Evolutionary conservation across 495 filamentous ascomycete genomes (phyloP), one percentile per base, ranked within the genome.

Genomic region (Hypoxylon trugodes): DNA sequence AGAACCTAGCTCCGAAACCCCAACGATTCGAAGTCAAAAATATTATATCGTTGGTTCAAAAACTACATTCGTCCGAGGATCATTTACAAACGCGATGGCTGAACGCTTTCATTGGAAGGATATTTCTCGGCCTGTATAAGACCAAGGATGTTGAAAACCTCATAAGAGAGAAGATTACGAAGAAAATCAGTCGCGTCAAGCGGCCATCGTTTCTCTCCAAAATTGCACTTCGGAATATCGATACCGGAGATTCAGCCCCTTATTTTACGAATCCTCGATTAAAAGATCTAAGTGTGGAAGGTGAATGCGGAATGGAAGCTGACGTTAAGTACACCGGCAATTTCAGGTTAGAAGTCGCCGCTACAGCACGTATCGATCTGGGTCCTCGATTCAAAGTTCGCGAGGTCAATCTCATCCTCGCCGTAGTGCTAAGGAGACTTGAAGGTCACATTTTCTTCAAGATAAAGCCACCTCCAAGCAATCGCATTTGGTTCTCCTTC

Each of bases 401-500:
- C 61, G 93, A 96, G 70, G 93, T 98, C 35, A 90, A 92, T 58
- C 82, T 98, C 35, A 82, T 97, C 28, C 84, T 98, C 28, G 92
- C 94, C 4, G 89, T 92, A 2, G 88, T 96, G 3, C 69, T 97
- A 52, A 93, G 90, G 71, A 91, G 89, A 63, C 76, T 98, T 7
- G 89, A 95, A 67, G 95, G 94, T 2, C 94, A 96, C 70, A 72
- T 88, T 52, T 75, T 96, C 55, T 79, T 97, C 52, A 88, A 90
- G 52, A 89, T 97, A 74, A 98, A 98, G 72, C 93, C 95, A 18
- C 91, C 95, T 26, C 95, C 95, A 0, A 96, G 91, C 75, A 98
- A 98, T 73, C 87, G 95, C 21, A 72, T 97, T 33, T 98, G 95
- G 95, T 85, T 98, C 65, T 87, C 93, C 10, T 98, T 98, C 65